Conservation (phyloP, 2,329 filamentous ascomycete species). For the Cryphonectria radicalis region DNA sequence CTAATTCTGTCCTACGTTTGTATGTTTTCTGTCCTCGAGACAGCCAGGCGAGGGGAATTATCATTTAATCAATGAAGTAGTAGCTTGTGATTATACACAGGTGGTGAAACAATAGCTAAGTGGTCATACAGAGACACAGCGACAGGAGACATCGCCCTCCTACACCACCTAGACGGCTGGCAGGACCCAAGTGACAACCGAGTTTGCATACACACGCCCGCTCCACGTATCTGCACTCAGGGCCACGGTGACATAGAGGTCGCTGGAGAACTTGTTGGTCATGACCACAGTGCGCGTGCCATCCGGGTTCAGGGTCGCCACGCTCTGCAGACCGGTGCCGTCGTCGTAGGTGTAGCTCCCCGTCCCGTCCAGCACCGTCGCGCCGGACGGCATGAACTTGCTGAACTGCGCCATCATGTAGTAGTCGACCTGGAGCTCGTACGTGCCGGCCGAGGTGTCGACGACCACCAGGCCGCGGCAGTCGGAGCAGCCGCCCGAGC, state of each 20-base stretch:
- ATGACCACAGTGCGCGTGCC: conserved; percentile 50
- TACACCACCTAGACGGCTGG: conserved; percentile 30
- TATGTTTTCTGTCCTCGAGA: not conserved
- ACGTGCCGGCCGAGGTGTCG: conserved; percentile 49
- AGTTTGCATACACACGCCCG: conserved; percentile 40
- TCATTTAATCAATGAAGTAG: not conserved
- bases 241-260: conserved; percentile 46
- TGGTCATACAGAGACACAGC: not conserved
- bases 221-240: conserved; percentile 46
- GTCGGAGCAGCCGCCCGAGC: conserved; percentile 44
- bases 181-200: conserved; percentile 47
- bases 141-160: not conserved
- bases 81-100: not conserved
- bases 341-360: conserved; percentile 50
- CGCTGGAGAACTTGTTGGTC: conserved; percentile 51
- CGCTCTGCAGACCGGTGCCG: conserved; percentile 46
- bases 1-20: too few relatives aligned
- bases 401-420: conserved; percentile 59
- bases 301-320: conserved; percentile 53
- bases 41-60: not conserved
- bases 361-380: conserved; percentile 45
- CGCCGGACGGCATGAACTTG: conserved; percentile 51
- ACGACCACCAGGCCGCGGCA: conserved; percentile 61
- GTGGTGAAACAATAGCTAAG: not conserved
- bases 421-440: conserved; percentile 53